A percentile compares a stretch with the other conserved stretches of the same genome.
Conservation (phyloP, 345 rosid genomes). For the Cardamine occulta region DNA sequence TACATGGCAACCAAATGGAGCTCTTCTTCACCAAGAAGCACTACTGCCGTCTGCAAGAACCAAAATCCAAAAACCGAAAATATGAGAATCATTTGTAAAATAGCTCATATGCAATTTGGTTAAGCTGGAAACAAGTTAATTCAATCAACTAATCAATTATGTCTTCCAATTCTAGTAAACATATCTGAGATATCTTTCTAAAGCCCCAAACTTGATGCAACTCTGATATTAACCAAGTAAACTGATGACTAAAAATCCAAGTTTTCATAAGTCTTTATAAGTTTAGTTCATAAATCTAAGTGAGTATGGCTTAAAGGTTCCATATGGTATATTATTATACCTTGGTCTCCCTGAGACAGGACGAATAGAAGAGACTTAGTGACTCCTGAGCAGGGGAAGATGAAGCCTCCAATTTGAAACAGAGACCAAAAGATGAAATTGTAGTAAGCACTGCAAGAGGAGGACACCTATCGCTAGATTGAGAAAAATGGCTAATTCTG, state of each 20-base stretch:
- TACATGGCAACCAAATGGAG: slow-evolving; percentile 96
- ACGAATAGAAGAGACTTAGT: slow-evolving; percentile 73
- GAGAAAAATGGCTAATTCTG: slow-evolving; percentile 68
- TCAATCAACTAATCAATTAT: slow-evolving; percentile 1
- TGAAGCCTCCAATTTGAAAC: slow-evolving; percentile 87
- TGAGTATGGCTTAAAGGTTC: slow-evolving; percentile 11
- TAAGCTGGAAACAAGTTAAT: slow-evolving; percentile 18
- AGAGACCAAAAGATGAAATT: slow-evolving; percentile 66
- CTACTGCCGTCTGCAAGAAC: slow-evolving; percentile 80
- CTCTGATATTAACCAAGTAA: slow-evolving; percentile 10
- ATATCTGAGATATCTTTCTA: background rate
- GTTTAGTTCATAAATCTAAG: background rate
- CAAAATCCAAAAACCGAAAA: slow-evolving; percentile 10
- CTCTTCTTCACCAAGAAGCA: slow-evolving; percentile 77
- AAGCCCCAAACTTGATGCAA: slow-evolving; percentile 28
- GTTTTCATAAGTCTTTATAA: background rate
- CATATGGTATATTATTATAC: slow-evolving; percentile 51
- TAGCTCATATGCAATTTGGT: slow-evolving; percentile 1
- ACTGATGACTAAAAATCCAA: background rate
- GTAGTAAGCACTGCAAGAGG: slow-evolving; percentile 94
- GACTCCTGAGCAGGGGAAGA: slow-evolving; percentile 43
- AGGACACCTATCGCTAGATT: slow-evolving; percentile 89
- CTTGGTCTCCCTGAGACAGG: slow-evolving; percentile 93
- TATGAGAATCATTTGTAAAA: slow-evolving; percentile 12
- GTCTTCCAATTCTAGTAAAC: slow-evolving; percentile 10